These are phyloP conservation scores for Perkinsus olseni DNA, from an alignment of 169 alveolate genomes.

Conservation along the genomic window DNA sequence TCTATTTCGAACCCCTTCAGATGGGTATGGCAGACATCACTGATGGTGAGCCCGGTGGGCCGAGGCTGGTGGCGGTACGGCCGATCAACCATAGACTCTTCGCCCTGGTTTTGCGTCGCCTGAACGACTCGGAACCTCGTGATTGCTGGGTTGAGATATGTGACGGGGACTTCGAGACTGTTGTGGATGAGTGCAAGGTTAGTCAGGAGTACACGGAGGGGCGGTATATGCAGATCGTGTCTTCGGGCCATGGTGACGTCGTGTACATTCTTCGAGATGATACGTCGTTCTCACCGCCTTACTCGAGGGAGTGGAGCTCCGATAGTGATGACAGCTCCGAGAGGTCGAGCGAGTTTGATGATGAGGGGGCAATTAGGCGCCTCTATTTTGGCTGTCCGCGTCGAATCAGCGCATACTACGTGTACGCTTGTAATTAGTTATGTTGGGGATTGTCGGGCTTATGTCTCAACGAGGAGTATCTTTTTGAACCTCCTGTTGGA, in stretches of 20 bases:
- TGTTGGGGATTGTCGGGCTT: not conserved
- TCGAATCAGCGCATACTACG: not conserved
- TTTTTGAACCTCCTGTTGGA: no score
- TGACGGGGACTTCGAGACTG: not conserved
- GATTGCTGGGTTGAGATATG: not conserved
- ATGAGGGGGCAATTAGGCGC: not conserved
- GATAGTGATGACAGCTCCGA: not conserved
- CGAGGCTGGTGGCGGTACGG: not conserved
- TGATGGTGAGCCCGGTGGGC: not conserved
- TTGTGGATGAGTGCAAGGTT: not conserved
- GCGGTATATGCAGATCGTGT: not conserved
- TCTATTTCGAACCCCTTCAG: not conserved
- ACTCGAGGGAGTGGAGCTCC: not conserved
- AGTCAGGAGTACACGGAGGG: not conserved
- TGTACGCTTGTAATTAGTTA: not conserved
- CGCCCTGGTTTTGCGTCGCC: not conserved
- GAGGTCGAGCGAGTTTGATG: not conserved
- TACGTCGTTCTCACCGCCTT: not conserved
- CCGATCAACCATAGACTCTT: not conserved
- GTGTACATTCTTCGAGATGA: not conserved
- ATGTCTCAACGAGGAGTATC: not conserved
- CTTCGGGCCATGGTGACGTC: not conserved
- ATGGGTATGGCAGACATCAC: not conserved
- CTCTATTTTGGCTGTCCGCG: not conserved
- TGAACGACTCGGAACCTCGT: not conserved